Evolutionary conservation across 257 asterid genomes (phyloP), one percentile per base, ranked within the genome.

Genomic region (Jaltomata sinuosa): DNA sequence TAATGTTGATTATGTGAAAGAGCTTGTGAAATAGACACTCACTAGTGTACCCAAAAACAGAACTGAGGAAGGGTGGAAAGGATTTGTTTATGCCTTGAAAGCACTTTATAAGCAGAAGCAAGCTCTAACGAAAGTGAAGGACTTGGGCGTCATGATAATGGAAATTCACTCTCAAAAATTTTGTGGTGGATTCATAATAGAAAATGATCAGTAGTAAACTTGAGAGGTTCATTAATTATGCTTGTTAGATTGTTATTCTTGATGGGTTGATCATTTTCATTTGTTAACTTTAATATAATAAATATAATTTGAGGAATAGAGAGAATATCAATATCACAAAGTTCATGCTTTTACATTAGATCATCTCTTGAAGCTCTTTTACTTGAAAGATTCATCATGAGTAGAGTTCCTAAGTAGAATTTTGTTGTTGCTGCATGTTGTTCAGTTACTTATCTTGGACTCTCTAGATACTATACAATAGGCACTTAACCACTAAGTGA

Each of bases 11-110:
- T 96, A 87, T 67, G 94, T 89, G 72, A 93, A 84, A 80, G 85
- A 92, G 90, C 93, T 96, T 0, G 98, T 96, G 83, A 52, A 52
- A 6, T 96, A 98, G 99, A 88, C 96, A 19, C 55, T 79, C 86
- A 96, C 98, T 2, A 97, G 97, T 0, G 76, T 94, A 87, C 89
- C 45, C 0, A 90, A 90, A 81, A 98, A 77, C 38, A 77, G 98
- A 3, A 97, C 93, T 16, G 98, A 94, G 14, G 99, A 96, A 87
- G 98, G 98, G 52, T 96, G 99, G 99, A 94, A 93, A 86, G 99
- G 98, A 11, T 96, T 94, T 81, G 82, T 91, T 84, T 94, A 90
- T 83, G 97, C 97, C 2, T 86, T 96, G 91, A 92, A 93, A 85
- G 99, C 94, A 65, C 80, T 92, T 71, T 96, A 93, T 45, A 97